Base-by-base conservation (phyloP, 495 filamentous ascomycete genomes). In the Penicillium angulare region DNA sequence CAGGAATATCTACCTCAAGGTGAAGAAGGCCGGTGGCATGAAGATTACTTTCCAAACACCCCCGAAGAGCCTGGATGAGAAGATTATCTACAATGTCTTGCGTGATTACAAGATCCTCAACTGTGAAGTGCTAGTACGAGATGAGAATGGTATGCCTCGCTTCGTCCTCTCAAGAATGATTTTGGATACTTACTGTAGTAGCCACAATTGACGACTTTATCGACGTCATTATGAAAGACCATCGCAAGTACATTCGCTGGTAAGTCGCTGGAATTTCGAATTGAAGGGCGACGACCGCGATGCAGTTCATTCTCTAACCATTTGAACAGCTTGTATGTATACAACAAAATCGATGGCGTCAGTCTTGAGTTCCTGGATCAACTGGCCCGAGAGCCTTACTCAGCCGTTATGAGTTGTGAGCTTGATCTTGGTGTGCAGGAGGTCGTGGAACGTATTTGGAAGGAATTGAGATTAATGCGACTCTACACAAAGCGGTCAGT, bases 281-380 rank as follows among this genome's bases (percentile, higher is more conserved):
- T 9, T n/a, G 7, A 18, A 23, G 24, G 7, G 2, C 5, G 16
- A 18, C 35, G 5, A 23, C 9, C 43, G 15, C 3, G 16, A 40
- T 31, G 13, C 17, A 16, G n/a, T n/a, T 17, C 10, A 16, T 26
- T 6, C 22, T 42, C 42, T 49, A 27, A 56, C 16, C 38, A 22
- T 34, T 20, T 26, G 21, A 29, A 3, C 47, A 95, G 91, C 63
- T 80, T 99, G 20, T 99, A 99, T 73, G 95, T 97, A 23, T 99
- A 99, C 82, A 99, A 99, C 87, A 99, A 99, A 72, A 95, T 99
- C 75, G 95, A 99, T 77, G 86, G 84, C 67, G 86, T 99, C 58
- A 91, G 88, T 21, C 79, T 99, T 52, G 89, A 96, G 57, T 95
- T 92, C 75, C 81, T 99, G 15, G 88, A 99, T 71, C 81, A 86